Base-by-base conservation (phyloP, 192 early-diverging fungal species). In the Cetraspora pellucida region DNA sequence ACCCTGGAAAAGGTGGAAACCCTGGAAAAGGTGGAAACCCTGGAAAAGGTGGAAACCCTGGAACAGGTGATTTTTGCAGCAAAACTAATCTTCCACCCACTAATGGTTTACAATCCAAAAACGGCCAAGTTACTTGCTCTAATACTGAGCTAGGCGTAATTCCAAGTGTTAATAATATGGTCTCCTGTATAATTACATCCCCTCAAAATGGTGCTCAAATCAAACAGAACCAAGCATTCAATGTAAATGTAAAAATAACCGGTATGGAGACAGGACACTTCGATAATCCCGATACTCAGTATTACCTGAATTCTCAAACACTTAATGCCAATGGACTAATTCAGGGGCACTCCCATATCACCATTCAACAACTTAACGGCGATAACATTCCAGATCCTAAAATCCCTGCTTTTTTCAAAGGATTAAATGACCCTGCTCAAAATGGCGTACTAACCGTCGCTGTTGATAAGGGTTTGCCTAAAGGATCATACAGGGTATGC, bases 401-500 rank as follows among this genome's bases (percentile, higher is more conserved):
- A 10, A 19, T 54, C 19, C 55, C 55, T 23, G 27, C 25, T 17
- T 72, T 72, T 49, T 72, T 72, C 69, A 72, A 72, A 21, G 69
- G 69, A 4, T 52, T 55, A 14, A 55, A 72, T 30, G 10, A 54
- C 0, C 13, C 49, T 6, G 47, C 69, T 37, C 5, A 30, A 8
- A 30, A 30, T n/a, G 23, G 25, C 5, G 69, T 27, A 6, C 30
- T 55, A 17, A 30, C 0, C 7, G 45, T 16, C 17, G 0, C 0
- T 44, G 49, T 55, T 72, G 27, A 21, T 37, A 2, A 37, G 0
- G 67, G 69, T 28, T 31, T 72, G 3, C 28, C 69, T 19, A 0
- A 13, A 2, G 69, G 77, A 25, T 0, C 1, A 14, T 75, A 71
- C n/a, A 54, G 77, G 19, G 45, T 77, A 7, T 77, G 77, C 50